Conservation (phyloP, 176 grass and related monocot genomes). For the Hyparrhenia diplandra region DNA sequence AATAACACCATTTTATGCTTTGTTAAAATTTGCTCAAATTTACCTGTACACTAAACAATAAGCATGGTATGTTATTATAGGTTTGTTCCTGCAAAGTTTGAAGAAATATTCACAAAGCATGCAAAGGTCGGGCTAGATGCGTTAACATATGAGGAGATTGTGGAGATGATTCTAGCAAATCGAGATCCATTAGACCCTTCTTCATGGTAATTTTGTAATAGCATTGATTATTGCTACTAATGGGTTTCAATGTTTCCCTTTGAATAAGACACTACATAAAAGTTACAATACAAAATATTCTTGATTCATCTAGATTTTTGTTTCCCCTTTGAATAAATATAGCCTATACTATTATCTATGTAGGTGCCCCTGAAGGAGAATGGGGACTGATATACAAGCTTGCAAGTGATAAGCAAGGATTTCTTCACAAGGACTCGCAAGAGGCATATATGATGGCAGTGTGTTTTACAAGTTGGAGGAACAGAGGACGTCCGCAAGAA, state of each 20-base stretch:
- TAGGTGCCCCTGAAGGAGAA: slow-evolving; percentile 31
- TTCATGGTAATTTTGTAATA: slow-evolving; percentile 44
- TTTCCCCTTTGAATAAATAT: neutral
- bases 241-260: neutral
- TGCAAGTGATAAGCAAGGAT: slow-evolving; percentile 50
- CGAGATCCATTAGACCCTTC: slow-evolving; percentile 42
- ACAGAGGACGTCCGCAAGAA: slow-evolving; percentile 10
- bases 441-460: slow-evolving; percentile 57
- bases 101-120: slow-evolving; percentile 75
- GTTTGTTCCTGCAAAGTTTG: slow-evolving; percentile 75
- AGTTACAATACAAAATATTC: neutral
- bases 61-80: too few relatives aligned
- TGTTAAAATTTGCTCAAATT: neutral
- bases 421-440: slow-evolving; percentile 56
- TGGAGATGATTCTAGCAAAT: slow-evolving; percentile 61
- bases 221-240: neutral
- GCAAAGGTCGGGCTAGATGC: slow-evolving; percentile 52
- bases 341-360: neutral
- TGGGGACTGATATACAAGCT: slow-evolving; percentile 46
- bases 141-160: slow-evolving; percentile 45
- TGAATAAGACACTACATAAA: neutral
- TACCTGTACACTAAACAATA: neutral
- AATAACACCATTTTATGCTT: neutral
- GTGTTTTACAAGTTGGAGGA: slow-evolving; percentile 57
- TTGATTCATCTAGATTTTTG: neutral